Percentiles rank a stretch among this genome's conserved stretches.
These are phyloP conservation scores for Macrophomina tecta DNA, from an alignment of 2,329 filamentous ascomycete species.

Conservation along the genomic window DNA sequence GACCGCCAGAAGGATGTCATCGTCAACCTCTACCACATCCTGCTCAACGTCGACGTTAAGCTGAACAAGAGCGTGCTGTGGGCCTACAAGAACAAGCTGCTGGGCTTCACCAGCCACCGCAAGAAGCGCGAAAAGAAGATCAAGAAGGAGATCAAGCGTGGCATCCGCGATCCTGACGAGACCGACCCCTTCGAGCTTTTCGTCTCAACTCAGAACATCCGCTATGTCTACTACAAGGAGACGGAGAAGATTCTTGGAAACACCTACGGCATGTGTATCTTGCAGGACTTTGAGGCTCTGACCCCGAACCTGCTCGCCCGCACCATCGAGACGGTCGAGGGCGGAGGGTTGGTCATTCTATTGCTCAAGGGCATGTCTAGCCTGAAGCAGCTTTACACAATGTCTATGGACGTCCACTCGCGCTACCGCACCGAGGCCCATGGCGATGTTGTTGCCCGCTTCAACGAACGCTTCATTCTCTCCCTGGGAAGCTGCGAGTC, in stretches of 20 bases:
- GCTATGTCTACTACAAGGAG: constrained; percentile 99
- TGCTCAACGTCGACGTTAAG: constrained; percentile 87
- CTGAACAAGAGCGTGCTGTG: constrained; percentile 96
- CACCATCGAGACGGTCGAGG: constrained; percentile 97
- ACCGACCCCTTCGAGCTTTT: constrained; percentile 98
- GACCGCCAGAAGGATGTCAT: constrained; percentile 96
- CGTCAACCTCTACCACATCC: constrained; percentile 91
- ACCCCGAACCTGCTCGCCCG: constrained; percentile 96
- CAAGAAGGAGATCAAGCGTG: constrained; percentile 96
- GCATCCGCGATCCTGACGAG: constrained; percentile 87
- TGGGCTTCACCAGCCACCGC: constrained; percentile 91
- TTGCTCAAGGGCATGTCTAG: constrained; percentile 96
- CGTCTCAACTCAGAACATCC: constrained; percentile 93
- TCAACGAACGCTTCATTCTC: constrained; percentile 96
- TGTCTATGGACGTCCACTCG: constrained; percentile 98
- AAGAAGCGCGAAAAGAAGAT: constrained; percentile 99
- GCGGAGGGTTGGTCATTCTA: constrained; percentile 87
- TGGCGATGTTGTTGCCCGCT: constrained; percentile 89
- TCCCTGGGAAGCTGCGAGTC: constrained; percentile 94
- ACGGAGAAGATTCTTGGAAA: constrained; percentile 98
- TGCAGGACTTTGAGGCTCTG: constrained; percentile 97
- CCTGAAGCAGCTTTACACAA: constrained; percentile 93
- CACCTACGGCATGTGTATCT: constrained; percentile 97
- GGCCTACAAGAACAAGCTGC: constrained; percentile 97
- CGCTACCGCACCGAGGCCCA: constrained; percentile 96